These are phyloP conservation scores for Stentor coeruleus DNA, from an alignment of 73 alveolate species.

Conservation along the genomic window DNA sequence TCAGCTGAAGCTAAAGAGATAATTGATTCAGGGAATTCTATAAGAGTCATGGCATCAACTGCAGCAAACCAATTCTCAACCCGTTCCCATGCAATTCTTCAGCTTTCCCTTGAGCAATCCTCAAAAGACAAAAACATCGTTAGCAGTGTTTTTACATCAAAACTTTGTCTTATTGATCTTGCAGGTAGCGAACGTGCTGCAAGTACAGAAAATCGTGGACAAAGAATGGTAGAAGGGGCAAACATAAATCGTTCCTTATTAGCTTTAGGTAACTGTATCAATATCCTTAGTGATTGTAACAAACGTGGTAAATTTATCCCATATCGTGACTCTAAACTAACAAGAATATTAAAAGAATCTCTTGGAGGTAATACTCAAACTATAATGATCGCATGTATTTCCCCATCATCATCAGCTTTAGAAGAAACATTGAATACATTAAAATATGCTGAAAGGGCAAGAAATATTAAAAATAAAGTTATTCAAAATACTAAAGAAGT, in stretches of 20 bases:
- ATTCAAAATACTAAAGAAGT: no score
- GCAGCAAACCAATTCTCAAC: slow-evolving; percentile 81
- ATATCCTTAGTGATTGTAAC: slow-evolving; percentile 81
- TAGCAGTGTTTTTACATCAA: slow-evolving; percentile 36
- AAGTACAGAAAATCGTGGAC: slow-evolving; percentile 91
- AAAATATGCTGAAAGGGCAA: background rate
- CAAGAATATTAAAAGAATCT: slow-evolving; percentile 40
- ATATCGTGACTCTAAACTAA: slow-evolving; percentile 50
- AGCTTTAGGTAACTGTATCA: slow-evolving; percentile 95
- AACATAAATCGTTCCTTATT: slow-evolving; percentile 87
- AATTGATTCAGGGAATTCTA: slow-evolving; percentile 74
- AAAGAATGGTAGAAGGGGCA: slow-evolving; percentile 95
- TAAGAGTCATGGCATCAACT: slow-evolving; percentile 92
- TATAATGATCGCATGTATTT: slow-evolving; percentile 97
- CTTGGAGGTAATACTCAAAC: slow-evolving; percentile 98
- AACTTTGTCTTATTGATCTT: slow-evolving; percentile 87
- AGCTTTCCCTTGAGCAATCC: slow-evolving; percentile 39
- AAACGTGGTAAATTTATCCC: slow-evolving; percentile 68
- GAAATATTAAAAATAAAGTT: no score
- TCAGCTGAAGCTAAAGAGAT: slow-evolving; percentile 60
- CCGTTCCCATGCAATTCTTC: slow-evolving; percentile 90
- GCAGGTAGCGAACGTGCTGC: slow-evolving; percentile 97
- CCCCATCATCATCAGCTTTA: slow-evolving; percentile 88
- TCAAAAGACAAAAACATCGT: background rate
- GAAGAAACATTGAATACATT: slow-evolving; percentile 1